Evolutionary conservation across 2,329 filamentous ascomycete genomes (phyloP).

Genomic region (Aspergillus japonicus): DNA sequence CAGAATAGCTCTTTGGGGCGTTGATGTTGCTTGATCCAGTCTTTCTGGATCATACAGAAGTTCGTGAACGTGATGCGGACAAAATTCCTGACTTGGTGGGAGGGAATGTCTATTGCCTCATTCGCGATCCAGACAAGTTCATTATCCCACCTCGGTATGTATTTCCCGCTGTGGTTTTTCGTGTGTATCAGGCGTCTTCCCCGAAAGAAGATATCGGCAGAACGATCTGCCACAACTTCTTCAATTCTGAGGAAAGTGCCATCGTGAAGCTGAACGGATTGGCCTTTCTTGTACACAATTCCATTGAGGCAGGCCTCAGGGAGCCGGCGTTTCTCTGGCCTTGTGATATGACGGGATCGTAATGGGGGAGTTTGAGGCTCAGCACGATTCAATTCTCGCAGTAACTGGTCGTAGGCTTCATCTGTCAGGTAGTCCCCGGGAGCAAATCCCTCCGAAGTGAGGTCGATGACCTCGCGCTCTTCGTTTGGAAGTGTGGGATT

Average conservation of each 20-base stretch:
- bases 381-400: conserved; percentile 9
- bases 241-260: conserved; percentile 44
- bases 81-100: conserved; percentile 40
- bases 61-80: conserved; percentile 58
- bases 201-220: conserved; percentile 31
- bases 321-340: conserved; percentile 8
- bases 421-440: conserved; percentile 29
- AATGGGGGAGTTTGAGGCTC: background rate
- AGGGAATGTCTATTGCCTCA: conserved; percentile 44
- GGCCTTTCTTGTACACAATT: conserved; percentile 26
- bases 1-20: conserved; percentile 32
- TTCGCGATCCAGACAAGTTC: conserved; percentile 48
- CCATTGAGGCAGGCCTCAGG: conserved; percentile 20
- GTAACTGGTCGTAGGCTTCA: conserved; percentile 22
- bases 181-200: conserved; percentile 40
- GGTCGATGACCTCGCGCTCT: conserved; percentile 12
- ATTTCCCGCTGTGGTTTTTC: conserved; percentile 30
- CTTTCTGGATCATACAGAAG: conserved; percentile 23
- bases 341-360: background rate
- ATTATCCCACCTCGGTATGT: conserved; percentile 39
- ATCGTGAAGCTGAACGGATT: conserved; percentile 40
- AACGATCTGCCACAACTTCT: conserved; percentile 32
- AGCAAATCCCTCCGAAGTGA: conserved; percentile 10
- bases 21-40: conserved; percentile 28
- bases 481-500: background rate